Percentiles rank a stretch among this genome's conserved stretches.
phyloP scores from a whole-genome alignment of 2,329 filamentous ascomycete species.

The Trichophyton mentagrophytes region DNA sequence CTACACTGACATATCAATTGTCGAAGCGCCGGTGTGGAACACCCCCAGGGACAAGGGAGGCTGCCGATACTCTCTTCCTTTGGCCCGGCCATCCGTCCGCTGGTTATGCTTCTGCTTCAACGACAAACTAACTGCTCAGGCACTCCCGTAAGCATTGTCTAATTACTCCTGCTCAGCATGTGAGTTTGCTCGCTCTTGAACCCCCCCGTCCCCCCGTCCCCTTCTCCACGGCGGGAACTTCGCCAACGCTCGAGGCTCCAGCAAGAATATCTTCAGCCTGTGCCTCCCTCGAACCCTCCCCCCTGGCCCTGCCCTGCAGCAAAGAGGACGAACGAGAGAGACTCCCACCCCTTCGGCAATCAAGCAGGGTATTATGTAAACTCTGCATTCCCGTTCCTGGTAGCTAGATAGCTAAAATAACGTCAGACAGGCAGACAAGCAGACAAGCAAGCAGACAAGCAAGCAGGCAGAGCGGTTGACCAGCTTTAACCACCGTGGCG shows the following conservation, averaged over 20 bases:
- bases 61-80: not conserved
- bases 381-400: not conserved
- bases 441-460: not conserved
- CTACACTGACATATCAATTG: not conserved
- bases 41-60: not conserved
- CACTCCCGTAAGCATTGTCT: not conserved
- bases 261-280: not conserved
- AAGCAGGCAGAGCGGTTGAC: not conserved
- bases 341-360: not conserved
- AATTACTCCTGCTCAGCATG: not conserved
- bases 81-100: not conserved
- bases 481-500: not conserved
- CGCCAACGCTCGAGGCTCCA: not conserved
- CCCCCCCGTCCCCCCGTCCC: not conserved
- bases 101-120: not conserved
- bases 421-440: not conserved
- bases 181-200: not conserved
- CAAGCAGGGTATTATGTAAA: conserved; percentile 3
- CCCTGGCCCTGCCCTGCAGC: not conserved
- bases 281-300: not conserved
- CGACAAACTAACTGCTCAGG: not conserved
- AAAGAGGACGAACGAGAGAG: not conserved
- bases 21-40: not conserved
- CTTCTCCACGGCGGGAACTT: not conserved
- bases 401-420: not conserved